Base-by-base conservation (phyloP, 345 rosid species). In the Aegle marmelos region DNA sequence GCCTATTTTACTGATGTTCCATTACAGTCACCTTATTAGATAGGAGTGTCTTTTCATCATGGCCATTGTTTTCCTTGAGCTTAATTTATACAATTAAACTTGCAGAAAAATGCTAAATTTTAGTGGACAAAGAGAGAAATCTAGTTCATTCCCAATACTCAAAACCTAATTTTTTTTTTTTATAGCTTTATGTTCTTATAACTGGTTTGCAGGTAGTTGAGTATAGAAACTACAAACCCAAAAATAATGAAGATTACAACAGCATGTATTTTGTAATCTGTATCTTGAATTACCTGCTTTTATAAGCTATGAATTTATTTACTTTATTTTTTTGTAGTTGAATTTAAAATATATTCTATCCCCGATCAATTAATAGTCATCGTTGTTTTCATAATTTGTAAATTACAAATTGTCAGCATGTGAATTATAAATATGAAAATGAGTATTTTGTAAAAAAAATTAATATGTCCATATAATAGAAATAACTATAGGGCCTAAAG, bases 241-340 rank as follows among this genome's bases (percentile, higher is more conserved):
- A 86, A 37, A 80, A 79, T 24, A 91, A 91, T 24, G 98, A 91
- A 86, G 94, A 90, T 65, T 87, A 91, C 57, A 74, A 79, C 41
- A 87, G 82, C 82, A 79, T 90, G 89, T 89, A 91, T n/a, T n/a
- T n/a, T n/a, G n/a, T n/a, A n/a, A n/a, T n/a, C n/a, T n/a, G n/a
- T n/a, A n/a, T n/a, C n/a, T n/a, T n/a, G n/a, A n/a, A n/a, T n/a
- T n/a, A n/a, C n/a, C n/a, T n/a, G n/a, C n/a, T n/a, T n/a, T n/a
- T n/a, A n/a, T n/a, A n/a, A n/a, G n/a, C n/a, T n/a, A n/a, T n/a
- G n/a, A n/a, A n/a, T n/a, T n/a, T n/a, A n/a, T n/a, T n/a, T n/a
- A n/a, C n/a, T n/a, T n/a, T 41, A 41, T 6, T 9, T 2, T 41
- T 41, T 41, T 41, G 48, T 41, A 41, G 48, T 41, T 41, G 48